A percentile compares a stretch with the other conserved stretches of the same genome.
phyloP scores from a whole-genome alignment of 106 monocot species.

The Platanthera zijinensis region DNA sequence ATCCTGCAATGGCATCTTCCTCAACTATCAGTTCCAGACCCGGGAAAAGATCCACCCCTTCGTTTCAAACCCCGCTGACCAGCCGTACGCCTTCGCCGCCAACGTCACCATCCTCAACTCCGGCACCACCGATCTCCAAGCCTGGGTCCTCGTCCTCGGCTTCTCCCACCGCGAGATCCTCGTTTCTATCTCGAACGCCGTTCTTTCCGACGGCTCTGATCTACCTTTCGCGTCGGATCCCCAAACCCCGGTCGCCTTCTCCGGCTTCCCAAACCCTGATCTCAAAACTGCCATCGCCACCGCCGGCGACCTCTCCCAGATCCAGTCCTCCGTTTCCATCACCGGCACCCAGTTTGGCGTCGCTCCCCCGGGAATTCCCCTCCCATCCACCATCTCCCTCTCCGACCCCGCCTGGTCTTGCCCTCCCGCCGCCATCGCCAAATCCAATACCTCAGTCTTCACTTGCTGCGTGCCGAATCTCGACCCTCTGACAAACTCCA shows the following conservation, averaged over 20 bases:
- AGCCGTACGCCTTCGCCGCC: slow-evolving; percentile 18
- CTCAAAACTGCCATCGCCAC: slow-evolving; percentile 85
- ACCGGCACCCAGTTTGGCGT: slow-evolving; percentile 56
- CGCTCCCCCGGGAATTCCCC: slow-evolving; percentile 18
- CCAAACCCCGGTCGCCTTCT: slow-evolving; percentile 45
- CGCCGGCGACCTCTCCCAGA: slow-evolving; percentile 61
- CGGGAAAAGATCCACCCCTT: slow-evolving; percentile 17
- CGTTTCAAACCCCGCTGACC: neutral
- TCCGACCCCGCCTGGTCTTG: slow-evolving; percentile 48
- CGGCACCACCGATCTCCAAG: slow-evolving; percentile 9
- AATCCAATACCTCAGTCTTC: slow-evolving; percentile 2
- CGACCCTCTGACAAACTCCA: slow-evolving; percentile 12
- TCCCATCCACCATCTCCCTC: slow-evolving; percentile 36
- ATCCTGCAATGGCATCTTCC: slow-evolving; percentile 20
- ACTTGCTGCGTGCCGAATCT: slow-evolving; percentile 46
- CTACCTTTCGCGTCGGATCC: slow-evolving; percentile 52
- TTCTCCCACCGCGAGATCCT: slow-evolving; percentile 58
- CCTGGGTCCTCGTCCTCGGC: slow-evolving; percentile 13
- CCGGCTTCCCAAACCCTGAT: slow-evolving; percentile 63
- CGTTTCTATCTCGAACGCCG: slow-evolving; percentile 39
- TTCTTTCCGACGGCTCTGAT: slow-evolving; percentile 46
- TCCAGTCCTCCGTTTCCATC: slow-evolving; percentile 42
- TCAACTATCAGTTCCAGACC: slow-evolving; percentile 13
- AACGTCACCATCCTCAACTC: slow-evolving; percentile 20
- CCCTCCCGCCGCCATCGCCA: slow-evolving; percentile 9